Percentiles rank a stretch among this genome's conserved stretches.
Conservation (phyloP, 805 yeast genomes). For the Candida methanosorbosa region DNA sequence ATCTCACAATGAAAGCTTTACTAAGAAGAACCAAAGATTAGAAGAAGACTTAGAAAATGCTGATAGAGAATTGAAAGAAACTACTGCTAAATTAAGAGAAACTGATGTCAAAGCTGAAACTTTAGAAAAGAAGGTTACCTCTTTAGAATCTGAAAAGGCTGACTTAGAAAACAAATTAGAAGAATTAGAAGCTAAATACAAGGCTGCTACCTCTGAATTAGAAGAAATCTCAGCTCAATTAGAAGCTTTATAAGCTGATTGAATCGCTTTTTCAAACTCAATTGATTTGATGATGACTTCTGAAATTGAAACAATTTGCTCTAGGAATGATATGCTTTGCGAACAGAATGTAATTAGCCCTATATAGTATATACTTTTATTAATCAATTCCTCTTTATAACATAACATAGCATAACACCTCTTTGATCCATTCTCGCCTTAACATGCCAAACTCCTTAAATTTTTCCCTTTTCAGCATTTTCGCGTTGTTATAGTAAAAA, state of each 20-base stretch:
- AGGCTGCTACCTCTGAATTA: conserved; percentile 82
- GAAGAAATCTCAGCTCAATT: conserved; percentile 96
- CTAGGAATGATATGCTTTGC: too few species aligned
- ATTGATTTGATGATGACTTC: too few species aligned
- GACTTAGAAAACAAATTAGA: conserved; percentile 86
- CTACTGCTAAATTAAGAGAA: conserved; percentile 90
- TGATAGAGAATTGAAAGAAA: conserved; percentile 84
- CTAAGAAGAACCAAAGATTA: conserved; percentile 80
- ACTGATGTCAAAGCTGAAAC: conserved; percentile 95
- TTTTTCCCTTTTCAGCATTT: too few species aligned
- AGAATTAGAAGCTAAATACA: conserved; percentile 75
- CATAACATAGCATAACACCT: too few species aligned
- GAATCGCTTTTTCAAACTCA: too few species aligned
- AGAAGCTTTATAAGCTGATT: conserved; percentile 69
- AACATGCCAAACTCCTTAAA: too few species aligned
- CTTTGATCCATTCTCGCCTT: too few species aligned
- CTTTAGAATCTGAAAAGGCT: conserved; percentile 87
- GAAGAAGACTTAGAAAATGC: conserved; percentile 90
- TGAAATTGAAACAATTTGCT: too few species aligned
- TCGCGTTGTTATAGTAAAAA: too few species aligned
- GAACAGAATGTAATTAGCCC: too few species aligned
- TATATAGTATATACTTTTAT: too few species aligned
- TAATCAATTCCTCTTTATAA: too few species aligned
- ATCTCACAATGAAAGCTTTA: conserved; percentile 81
- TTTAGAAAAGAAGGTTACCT: conserved; percentile 86